phyloP scores from a whole-genome alignment of 2,329 filamentous ascomycete species.

The Calonectria multiphialidica region DNA sequence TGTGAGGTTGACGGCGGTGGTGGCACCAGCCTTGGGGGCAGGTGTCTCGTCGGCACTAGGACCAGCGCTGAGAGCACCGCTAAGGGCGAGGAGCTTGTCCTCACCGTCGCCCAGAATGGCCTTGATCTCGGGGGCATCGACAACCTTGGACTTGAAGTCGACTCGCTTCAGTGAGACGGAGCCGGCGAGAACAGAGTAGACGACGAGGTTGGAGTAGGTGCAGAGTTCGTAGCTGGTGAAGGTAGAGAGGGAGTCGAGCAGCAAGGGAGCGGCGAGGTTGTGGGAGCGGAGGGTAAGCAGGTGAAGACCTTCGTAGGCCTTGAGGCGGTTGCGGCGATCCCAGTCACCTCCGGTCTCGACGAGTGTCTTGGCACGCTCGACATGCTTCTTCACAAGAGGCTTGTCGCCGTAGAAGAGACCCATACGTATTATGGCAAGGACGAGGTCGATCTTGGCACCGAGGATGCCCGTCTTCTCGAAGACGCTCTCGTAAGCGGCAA shows the following conservation, averaged over 20 bases:
- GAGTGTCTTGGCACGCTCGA: slow-evolving; percentile 88
- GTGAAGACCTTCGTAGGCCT: slow-evolving; percentile 97
- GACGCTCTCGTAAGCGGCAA: slow-evolving; percentile 90
- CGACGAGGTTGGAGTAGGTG: slow-evolving; percentile 93
- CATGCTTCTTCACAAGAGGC: slow-evolving; percentile 90
- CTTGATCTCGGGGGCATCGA: slow-evolving; percentile 98
- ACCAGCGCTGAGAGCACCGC: slow-evolving; percentile 84
- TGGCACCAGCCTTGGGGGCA: slow-evolving; percentile 62
- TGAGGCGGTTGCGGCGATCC: slow-evolving; percentile 97
- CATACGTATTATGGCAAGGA: slow-evolving; percentile 95
- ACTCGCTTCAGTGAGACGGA: slow-evolving; percentile 95
- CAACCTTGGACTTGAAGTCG: slow-evolving; percentile 99
- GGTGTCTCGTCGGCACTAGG: slow-evolving; percentile 85
- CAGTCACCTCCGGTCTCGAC: slow-evolving; percentile 97
- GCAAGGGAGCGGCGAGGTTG: slow-evolving; percentile 87
- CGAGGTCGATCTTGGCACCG: slow-evolving; percentile 96
- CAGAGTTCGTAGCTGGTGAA: slow-evolving; percentile 99
- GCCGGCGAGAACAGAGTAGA: slow-evolving; percentile 95
- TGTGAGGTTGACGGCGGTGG: slow-evolving; percentile 87
- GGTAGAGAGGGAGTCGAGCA: slow-evolving; percentile 96
- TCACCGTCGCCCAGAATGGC: slow-evolving; percentile 92
- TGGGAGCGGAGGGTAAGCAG: slow-evolving; percentile 93
- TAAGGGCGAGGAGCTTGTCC: slow-evolving; percentile 86
- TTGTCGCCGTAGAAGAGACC: slow-evolving; percentile 97
- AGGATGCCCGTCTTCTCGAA: slow-evolving; percentile 98